A percentile compares a stretch with the other conserved stretches of the same genome.
These are phyloP conservation scores for Corymbia maculata DNA, from an alignment of 345 rosid species.

Conservation along the genomic window DNA sequence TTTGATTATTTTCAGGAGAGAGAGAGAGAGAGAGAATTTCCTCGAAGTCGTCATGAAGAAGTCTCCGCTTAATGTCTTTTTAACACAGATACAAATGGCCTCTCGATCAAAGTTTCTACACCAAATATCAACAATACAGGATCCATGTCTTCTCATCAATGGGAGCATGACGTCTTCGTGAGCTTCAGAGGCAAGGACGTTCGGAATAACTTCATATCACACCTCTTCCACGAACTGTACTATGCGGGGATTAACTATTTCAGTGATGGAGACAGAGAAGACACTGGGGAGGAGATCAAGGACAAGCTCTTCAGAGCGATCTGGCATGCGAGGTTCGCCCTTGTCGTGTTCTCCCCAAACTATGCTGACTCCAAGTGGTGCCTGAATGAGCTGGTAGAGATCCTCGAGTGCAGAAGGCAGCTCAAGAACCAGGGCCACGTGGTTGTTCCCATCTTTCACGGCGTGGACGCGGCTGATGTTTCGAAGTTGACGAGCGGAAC, in stretches of 20 bases:
- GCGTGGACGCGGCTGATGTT: background rate
- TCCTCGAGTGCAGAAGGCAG: background rate
- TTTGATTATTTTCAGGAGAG: background rate
- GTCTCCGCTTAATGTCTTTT: background rate
- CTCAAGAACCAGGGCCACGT: background rate
- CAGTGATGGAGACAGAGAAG: background rate
- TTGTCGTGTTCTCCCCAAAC: background rate
- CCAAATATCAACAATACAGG: background rate
- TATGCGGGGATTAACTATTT: background rate
- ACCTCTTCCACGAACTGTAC: background rate
- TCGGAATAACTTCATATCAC: background rate
- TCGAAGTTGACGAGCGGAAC: background rate
- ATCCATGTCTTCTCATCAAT: background rate
- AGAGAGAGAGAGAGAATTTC: background rate
- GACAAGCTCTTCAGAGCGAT: background rate
- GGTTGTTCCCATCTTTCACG: background rate
- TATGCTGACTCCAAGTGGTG: slow-evolving; percentile 3
- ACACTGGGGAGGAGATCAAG: background rate
- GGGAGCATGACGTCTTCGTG: background rate
- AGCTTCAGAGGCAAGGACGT: background rate
- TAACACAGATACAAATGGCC: background rate
- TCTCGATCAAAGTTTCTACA: background rate
- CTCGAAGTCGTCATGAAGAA: background rate
- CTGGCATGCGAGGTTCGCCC: background rate
- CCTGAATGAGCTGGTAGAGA: background rate